Evolutionary conservation across 306 rosid species (phyloP), one percentile per base, ranked within the genome.

Genomic region (Pachyrhizus erosus): DNA sequence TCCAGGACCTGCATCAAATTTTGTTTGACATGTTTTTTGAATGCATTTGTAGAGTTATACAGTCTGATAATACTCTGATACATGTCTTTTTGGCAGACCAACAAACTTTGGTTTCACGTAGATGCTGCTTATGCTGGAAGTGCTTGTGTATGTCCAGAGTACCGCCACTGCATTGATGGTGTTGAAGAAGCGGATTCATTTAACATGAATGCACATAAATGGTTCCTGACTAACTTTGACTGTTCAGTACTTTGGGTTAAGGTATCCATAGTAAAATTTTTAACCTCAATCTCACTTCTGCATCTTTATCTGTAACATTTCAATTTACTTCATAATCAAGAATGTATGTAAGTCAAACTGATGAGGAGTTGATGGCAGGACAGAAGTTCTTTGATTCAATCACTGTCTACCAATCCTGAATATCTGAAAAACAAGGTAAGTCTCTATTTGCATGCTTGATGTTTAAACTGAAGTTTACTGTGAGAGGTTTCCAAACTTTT

Each of bases 101-200:
- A 88, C 78, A 87, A 84, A 73, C 86, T 95, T 83, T 95, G 99
- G 99, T 87, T 95, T 82, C 99, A 95, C 65, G 91, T 95, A 48
- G 99, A 95, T 87, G 97, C 99, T 85, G 99, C 99, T 62, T 95
- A 93, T 75, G 98, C 98, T 78, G 99, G 99, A 83, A 95, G 98
- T 85, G 98, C 99, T 75, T 90, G 97, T 83, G 80, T 95, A 85
- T 95, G 99, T 89, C 98, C 97, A 17, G 98, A 95, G 84, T 91
- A 87, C 87, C 99, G 90, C 80, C 92, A 87, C 73, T 76, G 87
- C 86, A 88, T 95, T 77, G 87, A 92, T 51, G 99, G 99, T 46
- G 89, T 95, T 60, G 99, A 95, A 88, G 93, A 90, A 87, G 96
- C 92, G 0, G 94, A 95, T 83, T 95, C 99, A 11, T 95, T 95